Evolutionary conservation across 1,284 basidiomycete species (phyloP).

Genomic region (Ustilago nuda): DNA sequence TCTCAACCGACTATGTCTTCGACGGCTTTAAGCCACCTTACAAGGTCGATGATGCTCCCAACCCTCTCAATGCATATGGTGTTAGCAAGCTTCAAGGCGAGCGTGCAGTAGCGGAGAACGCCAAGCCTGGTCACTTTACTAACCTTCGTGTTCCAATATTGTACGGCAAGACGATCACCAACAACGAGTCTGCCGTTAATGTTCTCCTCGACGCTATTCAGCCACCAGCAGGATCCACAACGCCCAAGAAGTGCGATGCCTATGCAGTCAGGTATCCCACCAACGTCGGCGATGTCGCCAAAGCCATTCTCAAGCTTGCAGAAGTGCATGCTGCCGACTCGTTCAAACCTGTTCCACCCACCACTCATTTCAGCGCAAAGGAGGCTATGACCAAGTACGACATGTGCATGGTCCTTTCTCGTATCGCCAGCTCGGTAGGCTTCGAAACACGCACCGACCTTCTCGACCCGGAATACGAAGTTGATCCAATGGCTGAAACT

Average conservation of each 20-base stretch:
- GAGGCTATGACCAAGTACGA: conserved; percentile 72
- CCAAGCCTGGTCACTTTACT: conserved; percentile 57
- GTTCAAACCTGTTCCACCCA: conserved; percentile 49
- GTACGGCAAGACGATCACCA: conserved; percentile 57
- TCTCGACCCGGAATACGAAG: conserved; percentile 63
- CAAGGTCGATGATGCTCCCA: conserved; percentile 69
- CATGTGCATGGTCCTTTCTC: conserved; percentile 68
- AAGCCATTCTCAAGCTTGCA: conserved; percentile 70
- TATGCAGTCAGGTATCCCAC: conserved; percentile 73
- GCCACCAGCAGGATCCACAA: conserved; percentile 17
- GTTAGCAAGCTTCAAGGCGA: conserved; percentile 64
- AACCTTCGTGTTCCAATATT: conserved; percentile 71
- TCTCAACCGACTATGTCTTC: conserved; percentile 71
- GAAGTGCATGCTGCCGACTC: conserved; percentile 29
- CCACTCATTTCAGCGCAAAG: conserved; percentile 71
- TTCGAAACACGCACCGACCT: conserved; percentile 50
- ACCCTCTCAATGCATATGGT: conserved; percentile 72
- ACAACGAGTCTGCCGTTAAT: conserved; percentile 66
- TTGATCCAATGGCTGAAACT: conserved; percentile 61
- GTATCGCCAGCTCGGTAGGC: conserved; percentile 56
- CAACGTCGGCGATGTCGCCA: conserved; percentile 71
- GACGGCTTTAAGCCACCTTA: conserved; percentile 71
- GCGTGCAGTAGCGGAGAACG: conserved; percentile 65
- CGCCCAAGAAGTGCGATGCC: conserved; percentile 52
- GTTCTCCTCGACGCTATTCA: conserved; percentile 58